Percentiles rank a stretch among this genome's conserved stretches.
These are phyloP conservation scores for Serendipita indica DNA, from an alignment of 768 basidiomycete genomes.

Conservation along the genomic window DNA sequence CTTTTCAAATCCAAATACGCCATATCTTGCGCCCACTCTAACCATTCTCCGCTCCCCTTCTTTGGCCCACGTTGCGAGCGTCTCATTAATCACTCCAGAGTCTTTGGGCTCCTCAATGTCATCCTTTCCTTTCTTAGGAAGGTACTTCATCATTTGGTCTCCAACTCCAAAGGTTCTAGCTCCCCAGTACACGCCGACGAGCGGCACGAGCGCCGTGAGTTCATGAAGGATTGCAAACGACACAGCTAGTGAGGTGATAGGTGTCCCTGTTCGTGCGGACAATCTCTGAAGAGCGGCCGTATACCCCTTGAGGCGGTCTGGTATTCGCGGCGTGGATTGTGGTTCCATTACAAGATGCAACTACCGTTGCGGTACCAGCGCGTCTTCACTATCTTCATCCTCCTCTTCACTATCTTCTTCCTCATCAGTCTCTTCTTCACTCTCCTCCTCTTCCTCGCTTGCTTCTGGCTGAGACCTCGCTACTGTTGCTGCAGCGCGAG, in stretches of 20 bases:
- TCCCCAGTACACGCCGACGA: conserved; percentile 57
- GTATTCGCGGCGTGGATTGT: not conserved
- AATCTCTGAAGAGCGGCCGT: conserved; percentile 40
- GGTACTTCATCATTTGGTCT: conserved; percentile 38
- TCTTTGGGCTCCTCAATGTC: conserved; percentile 8
- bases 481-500: too few species aligned
- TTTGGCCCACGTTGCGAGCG: conserved; percentile 45
- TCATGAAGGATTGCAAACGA: conserved; percentile 82
- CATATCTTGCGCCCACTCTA: conserved; percentile 61
- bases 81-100: conserved; percentile 28
- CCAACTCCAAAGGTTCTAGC: conserved; percentile 57
- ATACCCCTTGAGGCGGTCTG: conserved; percentile 22
- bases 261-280: conserved; percentile 55
- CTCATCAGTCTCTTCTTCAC: conserved; percentile 27
- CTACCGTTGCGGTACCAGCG: conserved; percentile 17
- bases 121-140: conserved; percentile 19
- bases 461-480: too few species aligned
- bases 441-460: conserved; percentile 24
- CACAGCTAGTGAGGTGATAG: conserved; percentile 56
- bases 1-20: conserved; percentile 64
- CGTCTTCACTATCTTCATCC: conserved; percentile 22
- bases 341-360: conserved; percentile 7
- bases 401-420: conserved; percentile 17
- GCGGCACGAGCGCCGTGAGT: conserved; percentile 61
- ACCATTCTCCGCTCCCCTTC: conserved; percentile 63